Conservation (phyloP, 2,329 filamentous ascomycete species). For the Trichoderma koningiopsis region DNA sequence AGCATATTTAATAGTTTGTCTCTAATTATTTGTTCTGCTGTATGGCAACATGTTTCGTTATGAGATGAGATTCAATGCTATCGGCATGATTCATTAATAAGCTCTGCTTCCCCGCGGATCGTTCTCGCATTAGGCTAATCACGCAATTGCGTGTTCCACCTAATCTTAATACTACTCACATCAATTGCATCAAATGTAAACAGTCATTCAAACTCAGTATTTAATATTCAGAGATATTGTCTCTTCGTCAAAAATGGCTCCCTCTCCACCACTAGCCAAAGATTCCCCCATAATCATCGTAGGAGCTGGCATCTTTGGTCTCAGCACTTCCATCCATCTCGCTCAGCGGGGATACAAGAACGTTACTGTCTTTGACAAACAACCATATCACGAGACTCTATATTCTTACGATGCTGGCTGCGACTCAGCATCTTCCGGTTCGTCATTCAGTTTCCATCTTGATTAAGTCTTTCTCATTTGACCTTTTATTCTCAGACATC, state of each 20-base stretch:
- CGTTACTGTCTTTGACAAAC: conserved; percentile 52
- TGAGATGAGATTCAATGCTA: neutral
- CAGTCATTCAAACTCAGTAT: neutral
- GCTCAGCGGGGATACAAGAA: conserved; percentile 46
- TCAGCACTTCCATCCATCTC: conserved; percentile 40
- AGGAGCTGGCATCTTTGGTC: conserved; percentile 39
- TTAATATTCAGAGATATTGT: neutral
- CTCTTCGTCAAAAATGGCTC: neutral
- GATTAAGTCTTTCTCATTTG: neutral
- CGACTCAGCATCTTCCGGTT: conserved; percentile 48
- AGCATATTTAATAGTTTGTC: neutral
- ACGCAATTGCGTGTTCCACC: neutral
- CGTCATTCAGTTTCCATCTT: neutral
- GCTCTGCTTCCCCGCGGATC: neutral
- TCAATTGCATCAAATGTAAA: neutral
- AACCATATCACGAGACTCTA: conserved; percentile 43
- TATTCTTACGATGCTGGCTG: conserved; percentile 47
- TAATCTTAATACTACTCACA: neutral
- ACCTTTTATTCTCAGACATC: conserved; percentile 32
- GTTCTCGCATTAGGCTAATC: neutral
- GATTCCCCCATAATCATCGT: conserved; percentile 30
- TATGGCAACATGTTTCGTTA: neutral
- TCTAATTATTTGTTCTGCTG: too few species aligned
- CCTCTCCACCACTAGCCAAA: neutral
- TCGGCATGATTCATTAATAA: neutral